A percentile compares a stretch with the other conserved stretches of the same genome.
Evolutionary conservation across 768 basidiomycete species (phyloP).

Genomic region (Tulasnella calospora): DNA sequence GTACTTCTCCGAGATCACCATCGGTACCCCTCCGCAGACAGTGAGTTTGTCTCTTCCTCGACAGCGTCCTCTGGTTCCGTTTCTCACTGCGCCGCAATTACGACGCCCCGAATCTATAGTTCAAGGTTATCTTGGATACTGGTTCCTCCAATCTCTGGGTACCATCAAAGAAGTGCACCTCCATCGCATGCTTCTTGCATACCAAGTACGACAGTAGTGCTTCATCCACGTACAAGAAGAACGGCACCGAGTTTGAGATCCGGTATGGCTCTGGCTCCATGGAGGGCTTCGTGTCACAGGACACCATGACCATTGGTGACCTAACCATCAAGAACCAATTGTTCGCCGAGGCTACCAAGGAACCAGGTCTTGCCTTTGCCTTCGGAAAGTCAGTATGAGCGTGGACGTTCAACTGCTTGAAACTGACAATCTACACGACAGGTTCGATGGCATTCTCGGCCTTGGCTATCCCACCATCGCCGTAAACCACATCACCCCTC

Average conservation of each 20-base stretch:
- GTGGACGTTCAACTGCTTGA: background rate
- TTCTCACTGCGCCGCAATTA: background rate
- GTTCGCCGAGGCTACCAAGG: constrained; percentile 93
- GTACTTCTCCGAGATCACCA: constrained; percentile 81
- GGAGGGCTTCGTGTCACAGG: constrained; percentile 91
- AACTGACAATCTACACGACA: constrained; percentile 35
- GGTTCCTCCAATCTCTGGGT: constrained; percentile 81
- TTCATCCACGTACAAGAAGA: constrained; percentile 83
- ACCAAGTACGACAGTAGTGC: constrained; percentile 76
- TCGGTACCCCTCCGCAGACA: constrained; percentile 79
- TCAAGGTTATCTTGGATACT: constrained; percentile 75
- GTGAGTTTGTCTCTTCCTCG: constrained; percentile 42
- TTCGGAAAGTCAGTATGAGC: constrained; percentile 72
- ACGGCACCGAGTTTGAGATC: constrained; percentile 84
- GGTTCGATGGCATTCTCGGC: constrained; percentile 93
- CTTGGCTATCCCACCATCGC: constrained; percentile 93
- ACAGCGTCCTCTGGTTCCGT: background rate
- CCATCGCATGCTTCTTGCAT: constrained; percentile 92
- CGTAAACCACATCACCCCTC: constrained; percentile 87
- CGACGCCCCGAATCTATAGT: constrained; percentile 40
- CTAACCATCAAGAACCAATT: constrained; percentile 66
- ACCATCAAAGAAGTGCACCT: constrained; percentile 71
- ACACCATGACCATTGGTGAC: constrained; percentile 76
- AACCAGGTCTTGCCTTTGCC: constrained; percentile 95
- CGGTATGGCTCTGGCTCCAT: constrained; percentile 95